Percentiles rank a stretch among this genome's conserved stretches.
Conservation (phyloP, 176 grass and related monocot species). For the Carex pumila region DNA sequence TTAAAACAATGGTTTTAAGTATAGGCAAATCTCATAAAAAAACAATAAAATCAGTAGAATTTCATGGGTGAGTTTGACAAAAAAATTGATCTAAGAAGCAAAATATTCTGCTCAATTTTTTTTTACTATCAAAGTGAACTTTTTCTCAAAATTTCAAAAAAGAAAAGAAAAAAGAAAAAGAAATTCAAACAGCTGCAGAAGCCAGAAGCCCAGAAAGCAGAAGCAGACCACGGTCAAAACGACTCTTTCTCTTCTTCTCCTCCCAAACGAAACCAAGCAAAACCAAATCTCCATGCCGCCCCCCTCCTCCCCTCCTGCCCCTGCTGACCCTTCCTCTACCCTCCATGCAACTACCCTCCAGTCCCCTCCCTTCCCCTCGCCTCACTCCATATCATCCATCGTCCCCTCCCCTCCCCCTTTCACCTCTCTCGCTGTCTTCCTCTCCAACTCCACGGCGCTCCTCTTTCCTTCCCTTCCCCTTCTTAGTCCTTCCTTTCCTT, state of each 20-base stretch:
- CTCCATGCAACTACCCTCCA: conserved; percentile 42
- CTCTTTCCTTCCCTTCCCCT: conserved; percentile 34
- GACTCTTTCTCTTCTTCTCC: conserved; percentile 30
- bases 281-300: conserved; percentile 17
- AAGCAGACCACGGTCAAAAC: conserved; percentile 33
- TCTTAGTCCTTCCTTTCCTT: conserved; percentile 43
- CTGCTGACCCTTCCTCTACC: conserved; percentile 50
- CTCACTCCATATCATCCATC: conserved; percentile 49
- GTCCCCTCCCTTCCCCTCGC: conserved; percentile 41
- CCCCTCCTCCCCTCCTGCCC: conserved; percentile 25
- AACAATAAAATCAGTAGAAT: neutral
- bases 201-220: neutral
- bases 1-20: too few relatives aligned
- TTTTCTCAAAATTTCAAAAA: neutral
- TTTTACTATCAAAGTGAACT: neutral
- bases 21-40: neutral
- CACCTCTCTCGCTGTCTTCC: conserved; percentile 52
- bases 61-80: neutral
- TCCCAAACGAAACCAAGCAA: neutral
- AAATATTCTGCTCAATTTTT: neutral
- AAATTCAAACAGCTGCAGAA: neutral
- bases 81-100: neutral
- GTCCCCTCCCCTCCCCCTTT: conserved; percentile 33
- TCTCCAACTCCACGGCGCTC: conserved; percentile 20
- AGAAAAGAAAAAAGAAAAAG: neutral